Conservation (phyloP, 352 stramenopile species). For the Globisporangium solare region DNA sequence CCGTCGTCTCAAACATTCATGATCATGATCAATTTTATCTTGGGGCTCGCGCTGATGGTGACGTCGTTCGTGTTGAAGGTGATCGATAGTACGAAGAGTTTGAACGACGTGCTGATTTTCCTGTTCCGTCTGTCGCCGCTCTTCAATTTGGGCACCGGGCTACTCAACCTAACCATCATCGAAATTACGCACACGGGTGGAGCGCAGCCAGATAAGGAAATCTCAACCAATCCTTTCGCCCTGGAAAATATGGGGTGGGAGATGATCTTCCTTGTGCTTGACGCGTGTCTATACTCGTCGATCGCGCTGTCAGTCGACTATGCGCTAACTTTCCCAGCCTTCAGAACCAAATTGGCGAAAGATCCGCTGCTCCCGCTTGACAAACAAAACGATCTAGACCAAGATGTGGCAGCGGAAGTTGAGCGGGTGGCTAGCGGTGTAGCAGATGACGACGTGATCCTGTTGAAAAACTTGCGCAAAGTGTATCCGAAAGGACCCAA, state of each 20-base stretch:
- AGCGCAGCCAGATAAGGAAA: constrained; percentile 4
- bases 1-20: constrained; percentile 45
- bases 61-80: constrained; percentile 33
- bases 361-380: constrained; percentile 37
- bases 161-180: constrained; percentile 35
- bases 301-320: constrained; percentile 49
- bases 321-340: constrained; percentile 52
- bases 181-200: constrained; percentile 19
- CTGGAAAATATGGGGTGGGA: constrained; percentile 28
- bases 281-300: constrained; percentile 17
- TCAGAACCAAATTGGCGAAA: constrained; percentile 50
- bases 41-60: constrained; percentile 59
- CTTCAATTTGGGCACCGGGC: constrained; percentile 42
- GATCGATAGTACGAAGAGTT: constrained; percentile 18
- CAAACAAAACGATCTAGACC: constrained; percentile 28
- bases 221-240: constrained; percentile 24
- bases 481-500: constrained; percentile 49
- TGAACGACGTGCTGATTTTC: constrained; percentile 41
- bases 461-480: constrained; percentile 30
- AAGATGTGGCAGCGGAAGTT: constrained; percentile 42
- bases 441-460: constrained; percentile 30
- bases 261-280: constrained; percentile 27
- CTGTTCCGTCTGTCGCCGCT: constrained; percentile 56
- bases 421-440: constrained; percentile 24
- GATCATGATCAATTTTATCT: constrained; percentile 54